Percentiles rank a stretch among this genome's conserved stretches.
Conservation (phyloP, 257 asterid genomes). For the Cynanchum wilfordii region DNA sequence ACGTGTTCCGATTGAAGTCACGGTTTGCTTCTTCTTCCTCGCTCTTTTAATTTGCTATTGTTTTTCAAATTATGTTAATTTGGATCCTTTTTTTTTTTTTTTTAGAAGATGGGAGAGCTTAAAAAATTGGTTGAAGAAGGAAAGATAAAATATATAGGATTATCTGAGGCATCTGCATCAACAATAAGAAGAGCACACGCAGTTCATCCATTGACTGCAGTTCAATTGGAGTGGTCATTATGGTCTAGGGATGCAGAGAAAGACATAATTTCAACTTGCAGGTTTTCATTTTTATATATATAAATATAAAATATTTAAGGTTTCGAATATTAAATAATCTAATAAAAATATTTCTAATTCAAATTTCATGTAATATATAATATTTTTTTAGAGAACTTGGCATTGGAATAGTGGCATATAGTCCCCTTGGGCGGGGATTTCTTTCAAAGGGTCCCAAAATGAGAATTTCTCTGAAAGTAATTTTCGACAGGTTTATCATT, state of each 20-base stretch:
- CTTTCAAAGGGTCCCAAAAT: conserved; percentile 24
- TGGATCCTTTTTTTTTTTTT: not conserved
- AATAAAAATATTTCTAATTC: not conserved
- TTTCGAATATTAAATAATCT: no score
- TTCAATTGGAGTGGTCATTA: conserved; percentile 34
- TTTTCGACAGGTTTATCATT: conserved; percentile 30
- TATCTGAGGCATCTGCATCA: conserved; percentile 30
- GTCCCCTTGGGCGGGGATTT: conserved; percentile 43
- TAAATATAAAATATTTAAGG: no score
- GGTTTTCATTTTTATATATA: conserved; percentile 17
- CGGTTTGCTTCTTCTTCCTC: conserved; percentile 21
- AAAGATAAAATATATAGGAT: conserved; percentile 27
- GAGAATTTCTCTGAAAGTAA: conserved; percentile 30
- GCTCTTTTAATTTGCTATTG: no score
- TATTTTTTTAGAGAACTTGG: conserved; percentile 31
- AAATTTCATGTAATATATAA: not conserved
- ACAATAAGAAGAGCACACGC: conserved; percentile 38
- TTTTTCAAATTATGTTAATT: no score
- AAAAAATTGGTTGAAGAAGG: conserved; percentile 26
- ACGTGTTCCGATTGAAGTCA: conserved; percentile 38
- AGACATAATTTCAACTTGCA: conserved; percentile 43
- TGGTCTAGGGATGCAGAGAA: conserved; percentile 31
- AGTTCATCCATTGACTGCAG: conserved; percentile 32
- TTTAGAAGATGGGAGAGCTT: conserved; percentile 22
- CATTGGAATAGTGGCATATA: conserved; percentile 36